Evolutionary conservation across 1,284 basidiomycete species (phyloP).

Genomic region (Malassezia equina): DNA sequence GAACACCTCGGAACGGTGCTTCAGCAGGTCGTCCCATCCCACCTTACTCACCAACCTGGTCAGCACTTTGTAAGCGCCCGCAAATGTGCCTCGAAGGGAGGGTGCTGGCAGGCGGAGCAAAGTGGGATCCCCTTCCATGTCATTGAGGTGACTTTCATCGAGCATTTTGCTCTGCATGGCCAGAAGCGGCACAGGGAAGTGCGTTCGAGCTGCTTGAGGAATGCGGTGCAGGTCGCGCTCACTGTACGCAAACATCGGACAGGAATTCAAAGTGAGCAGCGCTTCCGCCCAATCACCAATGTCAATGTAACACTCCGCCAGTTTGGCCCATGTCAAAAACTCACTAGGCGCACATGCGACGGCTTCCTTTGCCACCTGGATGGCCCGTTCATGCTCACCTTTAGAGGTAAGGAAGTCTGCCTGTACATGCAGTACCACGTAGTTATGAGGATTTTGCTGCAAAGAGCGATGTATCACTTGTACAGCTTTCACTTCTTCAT

Average conservation of each 20-base stretch:
- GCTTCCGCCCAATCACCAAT: constrained; percentile 74
- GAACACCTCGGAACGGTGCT: constrained; percentile 84
- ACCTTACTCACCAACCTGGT: constrained; percentile 81
- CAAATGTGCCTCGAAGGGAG: constrained; percentile 86
- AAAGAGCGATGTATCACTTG: constrained; percentile 82
- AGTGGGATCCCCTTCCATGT: constrained; percentile 90
- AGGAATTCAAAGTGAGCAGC: constrained; percentile 88
- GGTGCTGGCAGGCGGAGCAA: constrained; percentile 86
- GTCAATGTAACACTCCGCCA: constrained; percentile 89
- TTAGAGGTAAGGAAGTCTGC: constrained; percentile 85
- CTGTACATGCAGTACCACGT: constrained; percentile 85
- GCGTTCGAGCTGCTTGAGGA: constrained; percentile 69
- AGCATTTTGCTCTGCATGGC: constrained; percentile 64
- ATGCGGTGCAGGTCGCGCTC: constrained; percentile 85
- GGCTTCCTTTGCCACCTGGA: constrained; percentile 78
- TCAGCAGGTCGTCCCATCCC: constrained; percentile 96
- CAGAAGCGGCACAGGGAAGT: constrained; percentile 73
- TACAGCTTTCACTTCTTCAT: constrained; percentile 90
- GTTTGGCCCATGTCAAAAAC: constrained; percentile 96
- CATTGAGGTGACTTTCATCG: constrained; percentile 57
- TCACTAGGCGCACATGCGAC: constrained; percentile 96
- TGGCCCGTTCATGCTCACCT: constrained; percentile 64
- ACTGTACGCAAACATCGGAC: constrained; percentile 99
- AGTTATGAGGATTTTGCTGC: constrained; percentile 74
- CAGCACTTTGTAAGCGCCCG: constrained; percentile 80